A percentile compares a stretch with the other conserved stretches of the same genome.
These are phyloP conservation scores for Tricholoma flavovirens DNA, from an alignment of 768 basidiomycete species.

Conservation along the genomic window DNA sequence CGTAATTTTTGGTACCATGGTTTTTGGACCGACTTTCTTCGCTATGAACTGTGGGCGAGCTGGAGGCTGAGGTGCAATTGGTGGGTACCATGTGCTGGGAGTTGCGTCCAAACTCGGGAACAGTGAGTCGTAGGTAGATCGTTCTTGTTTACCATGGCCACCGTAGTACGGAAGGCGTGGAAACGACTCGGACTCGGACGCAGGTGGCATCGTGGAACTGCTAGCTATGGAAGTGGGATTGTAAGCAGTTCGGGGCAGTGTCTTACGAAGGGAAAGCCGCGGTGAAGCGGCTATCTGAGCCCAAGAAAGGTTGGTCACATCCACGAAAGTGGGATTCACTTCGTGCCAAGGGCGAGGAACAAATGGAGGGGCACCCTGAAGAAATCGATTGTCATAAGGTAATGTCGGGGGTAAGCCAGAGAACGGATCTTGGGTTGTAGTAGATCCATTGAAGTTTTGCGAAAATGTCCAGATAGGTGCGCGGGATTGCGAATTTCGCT, in stretches of 20 bases:
- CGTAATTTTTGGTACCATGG: neutral
- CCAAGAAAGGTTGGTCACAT: neutral
- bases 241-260: neutral
- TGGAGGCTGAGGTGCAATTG: neutral
- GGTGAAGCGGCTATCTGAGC: neutral
- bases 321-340: neutral
- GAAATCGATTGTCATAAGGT: neutral
- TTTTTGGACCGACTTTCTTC: neutral
- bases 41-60: neutral
- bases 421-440: neutral
- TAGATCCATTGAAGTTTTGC: neutral
- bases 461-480: neutral
- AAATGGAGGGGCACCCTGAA: neutral
- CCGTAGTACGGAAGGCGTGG: neutral
- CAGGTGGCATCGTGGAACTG: neutral
- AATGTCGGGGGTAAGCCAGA: neutral
- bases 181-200: neutral
- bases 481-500: neutral
- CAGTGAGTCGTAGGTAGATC: too few relatives aligned
- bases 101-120: neutral
- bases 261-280: neutral
- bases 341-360: neutral
- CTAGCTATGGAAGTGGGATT: neutral
- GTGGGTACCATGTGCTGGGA: neutral
- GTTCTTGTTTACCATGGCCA: neutral